Base-by-base conservation (phyloP, 805 yeast genomes). In the Candida argentea region DNA sequence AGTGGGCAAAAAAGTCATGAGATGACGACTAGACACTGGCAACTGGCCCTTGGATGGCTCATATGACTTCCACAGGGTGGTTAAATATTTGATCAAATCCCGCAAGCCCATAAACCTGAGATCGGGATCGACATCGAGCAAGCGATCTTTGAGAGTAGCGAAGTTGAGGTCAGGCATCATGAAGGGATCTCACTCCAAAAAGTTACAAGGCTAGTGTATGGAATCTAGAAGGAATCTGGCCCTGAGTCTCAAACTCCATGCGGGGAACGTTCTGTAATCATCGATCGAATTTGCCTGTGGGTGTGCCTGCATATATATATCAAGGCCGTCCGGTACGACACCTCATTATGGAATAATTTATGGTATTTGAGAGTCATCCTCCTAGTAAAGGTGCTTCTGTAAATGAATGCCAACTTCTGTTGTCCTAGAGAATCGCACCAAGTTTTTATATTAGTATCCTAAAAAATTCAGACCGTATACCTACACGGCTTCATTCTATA, bases 101-200 rank as follows among this genome's bases (percentile, higher is more conserved):
- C 70, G 79, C 31, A 84, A 57, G 2, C 87, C 93, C 94, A 84
- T 84, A 55, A 75, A 84, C 47, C 94, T 60, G 39, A 80, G 57
- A 46, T 84, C 94, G 3, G 91, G 80, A 42, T 84, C 94, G 3
- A 76, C 76, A 38, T 76, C 82, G 23, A 58, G 58, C 9, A 76
- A 70, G 38, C 64, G 62, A 22, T 65, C 67, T 31, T 45, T 53
- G 27, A 61, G 42, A 9, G 44, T 31, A 21, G 44, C 42, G 29
- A 55, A 36, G 31, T 50, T 57, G 39, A 51, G 38, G 11, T 44
- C 47, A 26, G 38, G 42, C 52, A 48, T 48, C 18, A 28, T 33
- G 13, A 17, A 11, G 14, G 6, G 20, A n/a, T n/a, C n/a, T n/a
- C n/a, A n/a, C n/a, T n/a, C n/a, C n/a, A n/a, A n/a, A n/a, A n/a